Evolutionary conservation across 306 rosid genomes (phyloP), one percentile per base, ranked within the genome.

Genomic region (Vigna trinervia): DNA sequence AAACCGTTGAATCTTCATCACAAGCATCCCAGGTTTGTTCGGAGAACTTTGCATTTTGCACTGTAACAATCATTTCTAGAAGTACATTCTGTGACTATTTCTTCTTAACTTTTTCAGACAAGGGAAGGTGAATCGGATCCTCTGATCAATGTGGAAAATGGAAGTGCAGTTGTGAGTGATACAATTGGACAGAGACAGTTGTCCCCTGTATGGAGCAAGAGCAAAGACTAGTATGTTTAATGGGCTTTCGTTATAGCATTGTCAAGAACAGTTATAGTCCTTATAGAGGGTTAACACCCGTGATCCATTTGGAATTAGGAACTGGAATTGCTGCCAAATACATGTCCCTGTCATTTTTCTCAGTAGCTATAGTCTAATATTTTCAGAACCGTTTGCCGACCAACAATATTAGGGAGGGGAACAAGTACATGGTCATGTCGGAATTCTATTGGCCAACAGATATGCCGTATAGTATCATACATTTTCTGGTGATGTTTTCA

Each of bases 51-150:
- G 19, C 60, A 5, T 19, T 81, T 58, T 64, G 73, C 23, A 30
- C n/a, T 61, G 2, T 54, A 66, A 12, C 30, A n/a, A 47, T 58
- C 60, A 52, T 52, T 22, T 79, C 68, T 60, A 51, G 56, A 22
- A 63, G 11, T 45, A 58, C 74, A 3, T 78, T 74, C 1, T 38
- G 30, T 58, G 77, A 78, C 71, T 22, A 59, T 28, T 36, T 59
- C 76, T 53, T 84, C 41, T 36, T 11, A 62, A 57, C 65, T 53
- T 74, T 78, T 88, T 12, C 92, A 93, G 97, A 82, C 76, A 32
- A 87, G 87, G 71, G 98, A 91, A 74, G 88, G 48, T 23, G 98
- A 89, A 78, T 81, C 89, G 1, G 93, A 86, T 81, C 91, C 96
- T 78, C 85, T 93, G 8, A 43, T 89, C 47, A 82, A 52, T 41